Conservation (phyloP, 2,329 filamentous ascomycete genomes). For the Drechslerella coelobrocha region DNA sequence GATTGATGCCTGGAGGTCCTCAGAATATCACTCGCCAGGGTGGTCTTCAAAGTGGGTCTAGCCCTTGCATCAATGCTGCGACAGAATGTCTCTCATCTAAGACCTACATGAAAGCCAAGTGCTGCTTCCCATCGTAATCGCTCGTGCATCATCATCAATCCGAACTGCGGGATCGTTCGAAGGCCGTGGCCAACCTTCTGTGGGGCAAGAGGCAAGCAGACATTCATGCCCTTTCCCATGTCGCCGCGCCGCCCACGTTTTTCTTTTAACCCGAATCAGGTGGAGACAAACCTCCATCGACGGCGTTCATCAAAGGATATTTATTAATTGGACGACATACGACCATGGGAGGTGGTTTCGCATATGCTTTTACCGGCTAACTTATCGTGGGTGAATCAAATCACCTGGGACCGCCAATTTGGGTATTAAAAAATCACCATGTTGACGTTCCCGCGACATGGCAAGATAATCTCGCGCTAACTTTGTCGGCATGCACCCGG, state of each 20-base stretch:
- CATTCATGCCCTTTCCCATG: neutral
- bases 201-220: neutral
- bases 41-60: slow-evolving; percentile 16
- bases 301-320: slow-evolving; percentile 4
- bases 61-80: slow-evolving; percentile 49
- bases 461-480: neutral
- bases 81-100: slow-evolving; percentile 50
- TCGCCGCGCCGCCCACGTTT: slow-evolving; percentile 21
- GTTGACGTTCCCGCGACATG: neutral
- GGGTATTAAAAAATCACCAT: neutral
- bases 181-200: neutral
- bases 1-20: slow-evolving; percentile 39
- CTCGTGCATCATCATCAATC: slow-evolving; percentile 18
- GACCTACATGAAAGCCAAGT: slow-evolving; percentile 26
- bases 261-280: slow-evolving; percentile 31
- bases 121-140: slow-evolving; percentile 3
- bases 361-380: neutral
- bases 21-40: slow-evolving; percentile 37
- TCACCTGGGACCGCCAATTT: neutral
- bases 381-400: neutral
- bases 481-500: neutral
- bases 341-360: too few species aligned
- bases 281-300: slow-evolving; percentile 25
- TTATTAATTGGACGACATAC: neutral
- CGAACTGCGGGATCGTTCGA: slow-evolving; percentile 34